A percentile compares a stretch with the other conserved stretches of the same genome.
Conservation (phyloP, 2,329 filamentous ascomycete species). For the Teratosphaeria gauchensis region DNA sequence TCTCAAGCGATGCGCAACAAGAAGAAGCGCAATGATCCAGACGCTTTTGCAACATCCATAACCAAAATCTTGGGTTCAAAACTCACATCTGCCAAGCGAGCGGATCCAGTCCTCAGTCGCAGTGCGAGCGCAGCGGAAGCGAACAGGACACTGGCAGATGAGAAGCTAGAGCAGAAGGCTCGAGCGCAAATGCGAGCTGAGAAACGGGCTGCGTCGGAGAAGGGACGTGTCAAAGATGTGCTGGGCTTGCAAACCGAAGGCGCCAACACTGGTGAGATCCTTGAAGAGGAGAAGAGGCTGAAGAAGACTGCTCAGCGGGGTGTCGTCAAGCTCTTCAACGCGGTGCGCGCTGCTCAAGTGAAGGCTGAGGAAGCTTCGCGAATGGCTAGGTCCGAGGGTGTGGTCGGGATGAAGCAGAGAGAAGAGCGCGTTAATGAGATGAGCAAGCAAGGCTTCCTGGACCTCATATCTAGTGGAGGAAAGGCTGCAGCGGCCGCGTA, state of each 20-base stretch:
- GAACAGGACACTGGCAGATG: slow-evolving; percentile 62
- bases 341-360: slow-evolving; percentile 84
- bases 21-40: slow-evolving; percentile 84
- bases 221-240: slow-evolving; percentile 81
- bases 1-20: slow-evolving; percentile 27
- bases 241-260: slow-evolving; percentile 51
- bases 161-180: slow-evolving; percentile 72
- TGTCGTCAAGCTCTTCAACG: slow-evolving; percentile 95
- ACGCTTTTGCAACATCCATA: slow-evolving; percentile 84
- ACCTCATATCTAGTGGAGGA: slow-evolving; percentile 63
- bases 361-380: slow-evolving; percentile 70
- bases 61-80: slow-evolving; percentile 89
- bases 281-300: slow-evolving; percentile 67
- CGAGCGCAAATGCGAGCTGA: slow-evolving; percentile 69
- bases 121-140: slow-evolving; percentile 65
- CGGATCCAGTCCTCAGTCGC: slow-evolving; percentile 84
- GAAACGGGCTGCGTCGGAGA: slow-evolving; percentile 69
- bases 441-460: slow-evolving; percentile 92
- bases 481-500: slow-evolving; percentile 1
- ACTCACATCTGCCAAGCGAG: slow-evolving; percentile 67
- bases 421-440: slow-evolving; percentile 90
- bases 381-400: slow-evolving; percentile 58
- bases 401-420: slow-evolving; percentile 68
- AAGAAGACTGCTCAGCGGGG: slow-evolving; percentile 84
- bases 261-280: slow-evolving; percentile 41